Percentiles rank a stretch among this genome's conserved stretches.
Evolutionary conservation across 2,329 filamentous ascomycete genomes (phyloP).

Genomic region (Phyllosticta citrichinensis): DNA sequence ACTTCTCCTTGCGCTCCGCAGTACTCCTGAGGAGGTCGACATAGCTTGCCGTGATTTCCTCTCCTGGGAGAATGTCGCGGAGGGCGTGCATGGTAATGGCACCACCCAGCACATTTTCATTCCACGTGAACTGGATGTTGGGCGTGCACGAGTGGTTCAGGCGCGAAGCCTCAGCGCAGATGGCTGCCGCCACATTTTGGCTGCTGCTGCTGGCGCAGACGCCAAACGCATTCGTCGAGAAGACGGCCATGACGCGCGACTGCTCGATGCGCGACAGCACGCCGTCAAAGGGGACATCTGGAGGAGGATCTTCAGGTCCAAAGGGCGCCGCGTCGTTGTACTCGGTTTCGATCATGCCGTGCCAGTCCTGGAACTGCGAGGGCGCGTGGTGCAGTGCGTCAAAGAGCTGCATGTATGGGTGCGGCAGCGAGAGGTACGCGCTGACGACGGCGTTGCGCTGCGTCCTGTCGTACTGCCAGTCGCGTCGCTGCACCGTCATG

Average conservation of each 20-base stretch:
- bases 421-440: background rate
- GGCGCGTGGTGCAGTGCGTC: background rate
- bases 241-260: background rate
- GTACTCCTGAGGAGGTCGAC: constrained; percentile 25
- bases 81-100: constrained; percentile 26
- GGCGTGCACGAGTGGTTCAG: constrained; percentile 14
- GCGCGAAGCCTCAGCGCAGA: background rate
- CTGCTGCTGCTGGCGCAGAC: background rate
- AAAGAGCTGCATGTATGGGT: background rate
- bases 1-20: constrained; percentile 22
- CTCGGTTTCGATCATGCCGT: background rate
- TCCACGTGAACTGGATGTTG: constrained; percentile 26
- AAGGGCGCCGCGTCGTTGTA: background rate
- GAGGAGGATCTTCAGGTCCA: background rate
- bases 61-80: constrained; percentile 23
- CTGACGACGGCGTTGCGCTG: background rate
- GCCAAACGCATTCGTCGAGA: background rate
- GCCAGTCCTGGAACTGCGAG: background rate
- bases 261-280: background rate
- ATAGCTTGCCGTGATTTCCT: constrained; percentile 31
- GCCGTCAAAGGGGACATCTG: background rate
- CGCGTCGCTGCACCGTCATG: constrained; percentile 13
- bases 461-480: background rate
- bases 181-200: background rate
- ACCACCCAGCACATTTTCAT: constrained; percentile 14